Evolutionary conservation across 768 basidiomycete species (phyloP).

Genomic region (Naganishia randhawae): DNA sequence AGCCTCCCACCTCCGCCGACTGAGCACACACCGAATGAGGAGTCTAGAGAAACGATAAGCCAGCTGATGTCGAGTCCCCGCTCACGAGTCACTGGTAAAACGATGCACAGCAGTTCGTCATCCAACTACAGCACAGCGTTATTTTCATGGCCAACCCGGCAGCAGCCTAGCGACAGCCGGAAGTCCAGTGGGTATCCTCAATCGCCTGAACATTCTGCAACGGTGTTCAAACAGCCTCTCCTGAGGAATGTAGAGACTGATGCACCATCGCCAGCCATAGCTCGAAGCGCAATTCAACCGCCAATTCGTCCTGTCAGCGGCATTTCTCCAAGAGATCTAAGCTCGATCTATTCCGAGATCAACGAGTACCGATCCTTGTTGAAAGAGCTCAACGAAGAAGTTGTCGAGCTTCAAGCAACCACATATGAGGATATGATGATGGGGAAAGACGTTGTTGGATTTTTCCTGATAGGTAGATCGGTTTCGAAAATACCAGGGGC

Average conservation of each 20-base stretch:
- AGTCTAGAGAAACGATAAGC: not conserved
- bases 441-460: constrained; percentile 63
- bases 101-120: not conserved
- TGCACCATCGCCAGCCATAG: not conserved
- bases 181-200: constrained; percentile 8
- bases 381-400: constrained; percentile 70
- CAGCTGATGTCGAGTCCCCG: not conserved
- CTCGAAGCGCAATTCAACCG: constrained; percentile 53
- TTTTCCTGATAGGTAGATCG: constrained; percentile 71
- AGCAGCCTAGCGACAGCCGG: not conserved
- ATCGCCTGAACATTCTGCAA: not conserved
- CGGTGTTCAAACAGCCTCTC: not conserved
- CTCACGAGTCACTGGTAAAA: not conserved
- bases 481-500: constrained; percentile 62
- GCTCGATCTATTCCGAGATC: constrained; percentile 66
- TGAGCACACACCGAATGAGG: constrained; percentile 29
- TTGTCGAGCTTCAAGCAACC: constrained; percentile 64
- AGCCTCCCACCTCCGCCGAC: constrained; percentile 47
- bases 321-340: constrained; percentile 64
- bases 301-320: constrained; percentile 74
- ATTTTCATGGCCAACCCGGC: not conserved
- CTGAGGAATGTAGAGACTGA: not conserved
- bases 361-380: constrained; percentile 66
- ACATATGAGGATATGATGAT: constrained; percentile 70
- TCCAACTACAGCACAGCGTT: constrained; percentile 5